A percentile compares a stretch with the other conserved stretches of the same genome.
phyloP scores from a whole-genome alignment of 257 asterid species.

The Hygrophila difformis region DNA sequence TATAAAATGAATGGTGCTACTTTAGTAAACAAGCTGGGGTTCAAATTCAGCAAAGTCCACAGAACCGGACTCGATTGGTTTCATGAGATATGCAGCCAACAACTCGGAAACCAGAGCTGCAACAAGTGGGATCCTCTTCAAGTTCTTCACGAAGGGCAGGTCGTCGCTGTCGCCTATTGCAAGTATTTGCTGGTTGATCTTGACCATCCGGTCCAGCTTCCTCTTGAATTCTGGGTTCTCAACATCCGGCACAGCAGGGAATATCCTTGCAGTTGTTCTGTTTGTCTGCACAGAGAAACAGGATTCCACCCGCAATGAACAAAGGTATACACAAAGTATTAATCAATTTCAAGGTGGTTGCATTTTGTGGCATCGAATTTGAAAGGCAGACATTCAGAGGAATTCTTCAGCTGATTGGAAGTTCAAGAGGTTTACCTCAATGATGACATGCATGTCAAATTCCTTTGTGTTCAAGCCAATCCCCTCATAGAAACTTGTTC shows the following conservation, averaged over 20 bases:
- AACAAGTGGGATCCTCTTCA: slow-evolving; percentile 77
- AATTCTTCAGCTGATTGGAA: too few species aligned
- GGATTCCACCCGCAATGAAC: too few species aligned
- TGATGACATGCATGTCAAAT: slow-evolving; percentile 97
- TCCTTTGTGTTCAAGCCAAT: slow-evolving; percentile 88
- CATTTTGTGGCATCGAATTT: too few species aligned
- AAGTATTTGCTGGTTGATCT: slow-evolving; percentile 49
- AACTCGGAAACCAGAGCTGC: slow-evolving; percentile 84
- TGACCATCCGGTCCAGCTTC: slow-evolving; percentile 90
- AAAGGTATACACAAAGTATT: too few species aligned
- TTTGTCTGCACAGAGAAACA: slow-evolving; percentile 57
- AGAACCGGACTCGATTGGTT: slow-evolving; percentile 94
- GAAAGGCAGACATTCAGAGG: too few species aligned
- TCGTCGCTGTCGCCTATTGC: slow-evolving; percentile 72
- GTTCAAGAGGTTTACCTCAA: slow-evolving; percentile 72
- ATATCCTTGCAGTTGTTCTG: slow-evolving; percentile 86
- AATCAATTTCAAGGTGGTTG: too few species aligned
- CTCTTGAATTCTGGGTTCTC: slow-evolving; percentile 95
- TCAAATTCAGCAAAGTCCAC: slow-evolving; percentile 87
- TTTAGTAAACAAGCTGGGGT: slow-evolving; percentile 62
- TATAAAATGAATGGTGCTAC: background rate
- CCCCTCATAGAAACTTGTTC: slow-evolving; percentile 87
- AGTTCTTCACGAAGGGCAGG: slow-evolving; percentile 67
- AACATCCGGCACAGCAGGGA: slow-evolving; percentile 92
- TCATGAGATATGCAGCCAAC: slow-evolving; percentile 84